Evolutionary conservation across 2,329 filamentous ascomycete species (phyloP).

Genomic region (Ophiocordyceps unilateralis): DNA sequence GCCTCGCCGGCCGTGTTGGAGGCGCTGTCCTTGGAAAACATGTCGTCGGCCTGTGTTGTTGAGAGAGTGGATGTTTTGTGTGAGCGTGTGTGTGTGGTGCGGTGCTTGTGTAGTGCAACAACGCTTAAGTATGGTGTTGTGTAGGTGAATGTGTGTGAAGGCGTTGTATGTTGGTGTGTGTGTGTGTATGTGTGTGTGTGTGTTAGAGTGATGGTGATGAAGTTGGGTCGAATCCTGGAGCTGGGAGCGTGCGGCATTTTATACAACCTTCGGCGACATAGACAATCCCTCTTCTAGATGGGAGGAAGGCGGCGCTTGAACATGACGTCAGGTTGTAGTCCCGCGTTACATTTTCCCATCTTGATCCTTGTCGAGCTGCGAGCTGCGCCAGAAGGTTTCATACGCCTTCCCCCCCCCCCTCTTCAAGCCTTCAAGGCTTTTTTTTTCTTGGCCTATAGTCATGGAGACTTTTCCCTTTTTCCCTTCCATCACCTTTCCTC

Average conservation of each 20-base stretch:
- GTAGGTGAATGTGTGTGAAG: no score
- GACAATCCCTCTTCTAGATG: not conserved
- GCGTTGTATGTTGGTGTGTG: not conserved
- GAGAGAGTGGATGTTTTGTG: not conserved
- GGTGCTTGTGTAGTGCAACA: no score
- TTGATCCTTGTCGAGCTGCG: not conserved
- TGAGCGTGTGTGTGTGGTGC: not conserved
- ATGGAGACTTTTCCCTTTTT: not conserved
- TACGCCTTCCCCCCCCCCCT: not conserved
- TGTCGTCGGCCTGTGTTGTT: not conserved
- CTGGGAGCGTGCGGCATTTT: not conserved
- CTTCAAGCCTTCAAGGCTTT: not conserved
- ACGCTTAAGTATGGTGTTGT: no score
- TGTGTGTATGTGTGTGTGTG: not conserved
- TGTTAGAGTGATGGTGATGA: not conserved
- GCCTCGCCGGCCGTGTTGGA: constrained; percentile 8
- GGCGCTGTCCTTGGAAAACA: constrained; percentile 3
- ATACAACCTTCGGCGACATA: not conserved
- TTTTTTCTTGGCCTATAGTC: not conserved
- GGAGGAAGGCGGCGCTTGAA: not conserved
- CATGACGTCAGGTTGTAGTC: not conserved
- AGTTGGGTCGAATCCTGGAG: not conserved
- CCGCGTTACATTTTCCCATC: not conserved
- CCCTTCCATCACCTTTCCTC: not conserved
- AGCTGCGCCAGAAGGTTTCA: not conserved